Base-by-base conservation (phyloP, 495 filamentous ascomycete genomes). In the Aspergillus incahuasiensis region DNA sequence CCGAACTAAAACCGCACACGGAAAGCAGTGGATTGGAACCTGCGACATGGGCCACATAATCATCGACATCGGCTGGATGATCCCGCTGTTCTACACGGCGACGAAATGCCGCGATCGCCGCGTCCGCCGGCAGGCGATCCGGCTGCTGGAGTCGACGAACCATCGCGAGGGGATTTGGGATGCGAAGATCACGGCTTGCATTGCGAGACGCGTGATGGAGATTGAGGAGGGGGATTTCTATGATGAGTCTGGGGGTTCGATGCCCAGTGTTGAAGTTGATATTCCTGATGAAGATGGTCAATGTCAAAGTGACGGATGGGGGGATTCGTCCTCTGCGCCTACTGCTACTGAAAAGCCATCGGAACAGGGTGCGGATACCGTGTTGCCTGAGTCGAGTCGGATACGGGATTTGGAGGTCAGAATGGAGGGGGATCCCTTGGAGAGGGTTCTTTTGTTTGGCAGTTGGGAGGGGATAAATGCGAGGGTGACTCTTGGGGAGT, bases 151-250 rank as follows among this genome's bases (percentile, higher is more conserved):
- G 19, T 42, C 51, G 0, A 54, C 63, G 6, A 58, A 66, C 5
- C 79, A 83, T 58, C 69, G 75, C 25, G 83, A 85, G 61, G 82
- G 77, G 0, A 67, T 80, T 1, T 86, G 81, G 79, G 46, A 54
- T 43, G 55, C 55, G 30, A 38, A 42, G 46, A 55, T 48, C 30
- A 56, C 51, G 19, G 28, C 48, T 38, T 55, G 47, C 12, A 48
- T 49, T 22, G 56, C 52, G 7, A 44, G 79, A 35, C 54, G 79
- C 54, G 69, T 80, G 20, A 63, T 80, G 35, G 62, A 68, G 48
- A 69, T 75, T 48, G 66, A 78, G 25, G 65, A 34, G 43, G 48
- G 34, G 19, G 35, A 41, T 40, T 51, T 48, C 15, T 48, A 24
- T 40, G 34, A 51, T 30, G 44, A 3, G 9, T 15, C 3, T 16